These are phyloP conservation scores for Citrus reticulata DNA, from an alignment of 345 rosid genomes.

Conservation along the genomic window DNA sequence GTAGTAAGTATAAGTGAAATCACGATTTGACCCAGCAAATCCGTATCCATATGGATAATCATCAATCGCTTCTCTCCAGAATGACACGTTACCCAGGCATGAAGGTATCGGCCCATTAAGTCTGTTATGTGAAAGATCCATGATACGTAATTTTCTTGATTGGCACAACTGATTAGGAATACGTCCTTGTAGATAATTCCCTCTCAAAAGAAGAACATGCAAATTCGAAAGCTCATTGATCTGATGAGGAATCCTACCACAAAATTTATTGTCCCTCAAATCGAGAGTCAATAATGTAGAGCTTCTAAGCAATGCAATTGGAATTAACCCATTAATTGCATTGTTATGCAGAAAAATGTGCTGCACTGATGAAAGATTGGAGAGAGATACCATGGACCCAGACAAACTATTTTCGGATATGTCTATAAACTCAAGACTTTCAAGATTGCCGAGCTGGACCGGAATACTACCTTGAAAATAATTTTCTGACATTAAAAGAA, in stretches of 20 bases:
- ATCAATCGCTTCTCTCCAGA: not conserved
- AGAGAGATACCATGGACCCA: not conserved
- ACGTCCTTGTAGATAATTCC: not conserved
- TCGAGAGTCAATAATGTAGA: not conserved
- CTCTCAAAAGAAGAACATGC: not conserved
- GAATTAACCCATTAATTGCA: not conserved
- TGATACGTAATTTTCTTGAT: not conserved
- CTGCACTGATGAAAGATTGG: not conserved
- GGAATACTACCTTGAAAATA: not conserved
- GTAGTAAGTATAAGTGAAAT: not conserved
- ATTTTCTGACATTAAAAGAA: not conserved
- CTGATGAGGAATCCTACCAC: not conserved
- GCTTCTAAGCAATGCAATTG: not conserved
- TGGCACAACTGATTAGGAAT: not conserved
- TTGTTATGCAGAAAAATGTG: not conserved
- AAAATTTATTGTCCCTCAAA: not conserved
- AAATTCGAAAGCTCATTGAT: not conserved
- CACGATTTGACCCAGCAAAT: too few relatives aligned
- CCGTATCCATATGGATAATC: too few relatives aligned
- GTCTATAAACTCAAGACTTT: not conserved
- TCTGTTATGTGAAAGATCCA: not conserved
- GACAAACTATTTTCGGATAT: not conserved
- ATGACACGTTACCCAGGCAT: not conserved
- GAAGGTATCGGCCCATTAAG: not conserved
- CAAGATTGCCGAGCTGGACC: not conserved